Base-by-base conservation (phyloP, 441 rosid species). In the Jatropha multifida region DNA sequence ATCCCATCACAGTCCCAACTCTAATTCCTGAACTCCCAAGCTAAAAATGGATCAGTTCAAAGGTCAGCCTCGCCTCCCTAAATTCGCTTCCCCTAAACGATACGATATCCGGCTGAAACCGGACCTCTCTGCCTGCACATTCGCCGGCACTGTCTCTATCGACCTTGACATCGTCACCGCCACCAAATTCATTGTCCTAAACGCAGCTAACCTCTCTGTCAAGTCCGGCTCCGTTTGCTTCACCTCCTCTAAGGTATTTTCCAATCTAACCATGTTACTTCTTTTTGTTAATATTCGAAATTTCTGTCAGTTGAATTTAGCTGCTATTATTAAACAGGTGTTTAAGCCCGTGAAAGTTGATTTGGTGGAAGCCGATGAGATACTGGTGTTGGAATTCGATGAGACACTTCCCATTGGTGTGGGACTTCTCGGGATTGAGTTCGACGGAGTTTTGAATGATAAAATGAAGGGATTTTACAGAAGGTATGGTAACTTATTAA, bases 391-490 rank as follows among this genome's bases (percentile, higher is more conserved):
- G 80, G 97, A 92, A 76, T 96, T 93, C 76, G 63, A 77, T 48
- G 90, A 84, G 76, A 66, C 32, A 18, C 91, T 96, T 72, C 94
- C 94, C 0, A 69, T 78, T 55, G 97, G 94, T n/a, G 20, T 77
- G 4, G 99, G 99, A 49, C 84, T 84, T 80, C 81, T 96, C 71
- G 76, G 79, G 42, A 81, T 93, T 18, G 82, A 64, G 1, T 96
- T 90, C 78, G 87, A 81, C 38, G 98, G 99, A 38, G 79, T 82
- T 40, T 83, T 96, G 42, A 96, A 86, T 79, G 97, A 96, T 51
- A 90, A 80, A 84, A 90, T 92, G 98, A 96, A 90, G 73, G 99
- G 99, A 0, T 92, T 96, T 76, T 96, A 93, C 70, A 86, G 85
- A 84, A 92, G 98, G 98, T 95, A 71, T 78, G 78, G 86, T 87